Conservation (phyloP, 441 rosid genomes). For the Viola pubescens region DNA sequence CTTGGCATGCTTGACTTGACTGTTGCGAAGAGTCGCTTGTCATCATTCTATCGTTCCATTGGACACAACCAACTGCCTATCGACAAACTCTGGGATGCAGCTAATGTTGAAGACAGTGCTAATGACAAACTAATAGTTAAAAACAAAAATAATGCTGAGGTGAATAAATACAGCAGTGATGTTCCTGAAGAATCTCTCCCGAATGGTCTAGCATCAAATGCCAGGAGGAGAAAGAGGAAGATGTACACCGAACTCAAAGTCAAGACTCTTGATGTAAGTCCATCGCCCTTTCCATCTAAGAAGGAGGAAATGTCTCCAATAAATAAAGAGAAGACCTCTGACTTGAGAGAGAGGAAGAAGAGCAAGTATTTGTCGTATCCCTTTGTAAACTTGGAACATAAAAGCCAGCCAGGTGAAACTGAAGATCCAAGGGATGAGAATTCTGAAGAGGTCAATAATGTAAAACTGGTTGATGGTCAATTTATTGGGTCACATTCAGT, state of each 20-base stretch:
- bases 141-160: slow-evolving; percentile 6
- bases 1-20: slow-evolving; percentile 45
- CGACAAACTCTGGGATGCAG: slow-evolving; percentile 30
- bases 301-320: slow-evolving; percentile 15
- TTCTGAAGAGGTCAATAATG: slow-evolving; percentile 18
- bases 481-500: slow-evolving; percentile 38
- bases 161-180: slow-evolving; percentile 8
- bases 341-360: slow-evolving; percentile 52
- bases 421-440: slow-evolving; percentile 19
- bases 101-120: slow-evolving; percentile 23
- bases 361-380: slow-evolving; percentile 70
- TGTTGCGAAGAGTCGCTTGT: slow-evolving; percentile 36
- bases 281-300: slow-evolving; percentile 12
- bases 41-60: slow-evolving; percentile 43
- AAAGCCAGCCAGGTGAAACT: slow-evolving; percentile 18
- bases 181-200: slow-evolving; percentile 16
- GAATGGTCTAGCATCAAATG: slow-evolving; percentile 15
- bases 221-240: slow-evolving; percentile 33
- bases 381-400: slow-evolving; percentile 39
- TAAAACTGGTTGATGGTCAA: slow-evolving; percentile 19
- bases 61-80: slow-evolving; percentile 53
- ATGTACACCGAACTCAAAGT: slow-evolving; percentile 13
- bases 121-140: slow-evolving; percentile 9
- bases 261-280: slow-evolving; percentile 20
- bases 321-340: slow-evolving; percentile 23